Percentiles rank a stretch among this genome's conserved stretches.
Evolutionary conservation across 192 early-diverging fungal species (phyloP).

Genomic region (Umbelopsis isabellina): DNA sequence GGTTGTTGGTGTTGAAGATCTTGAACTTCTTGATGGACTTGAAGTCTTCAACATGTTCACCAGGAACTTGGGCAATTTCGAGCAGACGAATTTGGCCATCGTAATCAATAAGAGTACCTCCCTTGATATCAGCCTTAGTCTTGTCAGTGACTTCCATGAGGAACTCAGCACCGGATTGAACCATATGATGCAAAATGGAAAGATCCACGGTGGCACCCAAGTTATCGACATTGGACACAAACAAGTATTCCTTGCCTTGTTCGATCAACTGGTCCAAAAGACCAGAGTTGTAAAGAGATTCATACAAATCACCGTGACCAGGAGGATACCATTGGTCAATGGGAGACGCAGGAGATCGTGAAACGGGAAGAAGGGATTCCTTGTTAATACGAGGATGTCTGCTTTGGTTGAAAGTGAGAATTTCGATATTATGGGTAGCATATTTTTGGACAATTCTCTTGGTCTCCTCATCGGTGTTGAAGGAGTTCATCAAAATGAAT

Average conservation of each 20-base stretch:
- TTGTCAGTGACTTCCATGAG: slow-evolving; percentile 99
- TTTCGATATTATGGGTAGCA: slow-evolving; percentile 85
- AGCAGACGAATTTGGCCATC: slow-evolving; percentile 90
- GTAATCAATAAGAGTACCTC: slow-evolving; percentile 99
- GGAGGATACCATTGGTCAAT: slow-evolving; percentile 90
- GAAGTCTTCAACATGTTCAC: slow-evolving; percentile 96
- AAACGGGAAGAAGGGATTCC: slow-evolving; percentile 88
- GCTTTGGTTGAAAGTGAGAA: slow-evolving; percentile 98
- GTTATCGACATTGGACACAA: slow-evolving; percentile 99
- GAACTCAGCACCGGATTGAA: slow-evolving; percentile 85
- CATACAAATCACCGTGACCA: slow-evolving; percentile 98
- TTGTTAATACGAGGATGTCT: slow-evolving; percentile 92
- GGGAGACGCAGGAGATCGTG: slow-evolving; percentile 68
- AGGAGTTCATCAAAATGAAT: slow-evolving; percentile 99
- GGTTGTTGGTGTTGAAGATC: slow-evolving; percentile 98
- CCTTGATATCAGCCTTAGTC: slow-evolving; percentile 99
- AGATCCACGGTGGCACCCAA: slow-evolving; percentile 96
- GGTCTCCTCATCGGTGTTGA: slow-evolving; percentile 99
- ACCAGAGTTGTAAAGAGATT: slow-evolving; percentile 90
- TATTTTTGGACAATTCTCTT: slow-evolving; percentile 99
- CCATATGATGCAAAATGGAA: slow-evolving; percentile 91
- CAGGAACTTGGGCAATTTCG: slow-evolving; percentile 99
- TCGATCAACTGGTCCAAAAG: slow-evolving; percentile 89
- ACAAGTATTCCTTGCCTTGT: slow-evolving; percentile 98
- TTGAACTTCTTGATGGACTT: slow-evolving; percentile 99